Evolutionary conservation across 2,329 filamentous ascomycete genomes (phyloP), one percentile per base, ranked within the genome.

Genomic region (Colletotrichum eremochloae): DNA sequence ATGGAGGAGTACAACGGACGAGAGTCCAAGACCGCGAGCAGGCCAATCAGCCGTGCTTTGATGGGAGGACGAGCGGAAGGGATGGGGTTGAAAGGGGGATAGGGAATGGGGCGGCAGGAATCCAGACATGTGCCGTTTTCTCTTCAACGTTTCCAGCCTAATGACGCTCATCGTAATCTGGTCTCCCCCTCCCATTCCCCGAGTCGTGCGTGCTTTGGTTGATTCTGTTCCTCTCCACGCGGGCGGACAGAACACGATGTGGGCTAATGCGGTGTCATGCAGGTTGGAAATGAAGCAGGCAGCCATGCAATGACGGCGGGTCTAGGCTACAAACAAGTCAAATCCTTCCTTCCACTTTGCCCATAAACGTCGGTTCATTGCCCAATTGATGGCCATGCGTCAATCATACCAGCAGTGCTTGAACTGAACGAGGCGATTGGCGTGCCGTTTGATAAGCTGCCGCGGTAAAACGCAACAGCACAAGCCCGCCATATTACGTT

Each of bases 131-230:
- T 46, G 38, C 63, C 57, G 31, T 67, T 31, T 15, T 6, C 40
- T 44, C 14, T 58, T 12, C 46, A 36, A 24, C 31, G 20, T 50
- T 55, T n/a, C 38, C 11, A 53, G 33, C 20, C 48, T 24, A 14
- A 31, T 60, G 31, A 29, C 55, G 55, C 55, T 40, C 36, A 40
- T 40, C 11, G 33, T 9, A 12, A 33, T 52, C 14, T 38, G 20
- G 18, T 6, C 15, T 12, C 5, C 8, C 46, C 56, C 38, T 60
- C 33, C n/a, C 46, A 67, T 63, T 62, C 57, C 65, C 60, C 60
- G 46, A 46, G 20, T 20, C 14, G 9, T 52, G 31, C n/a, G n/a
- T 63, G 33, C 60, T 20, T 24, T 3, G 15, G 9, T 52, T 29
- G n/a, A 5, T 40, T 38, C 29, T 5, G 9, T 7, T n/a, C n/a